These are phyloP conservation scores for Hyphopichia wangnamkhiaoensis DNA, from an alignment of 1,139 yeast genomes.

Conservation along the genomic window DNA sequence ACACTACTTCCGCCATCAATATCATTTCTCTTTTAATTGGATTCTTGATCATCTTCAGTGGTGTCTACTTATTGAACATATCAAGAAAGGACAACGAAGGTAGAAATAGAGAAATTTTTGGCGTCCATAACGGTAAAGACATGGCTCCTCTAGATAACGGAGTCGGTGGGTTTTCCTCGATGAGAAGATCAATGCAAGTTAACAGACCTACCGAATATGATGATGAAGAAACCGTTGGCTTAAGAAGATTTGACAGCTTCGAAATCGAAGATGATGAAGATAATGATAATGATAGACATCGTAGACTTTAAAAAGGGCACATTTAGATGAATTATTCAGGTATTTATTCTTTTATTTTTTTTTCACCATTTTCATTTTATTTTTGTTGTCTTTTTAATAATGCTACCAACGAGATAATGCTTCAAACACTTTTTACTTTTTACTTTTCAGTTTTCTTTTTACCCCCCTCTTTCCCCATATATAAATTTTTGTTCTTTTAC, in stretches of 20 bases:
- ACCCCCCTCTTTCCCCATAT: no score
- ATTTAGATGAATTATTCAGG: background rate
- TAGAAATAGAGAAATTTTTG: constrained; percentile 55
- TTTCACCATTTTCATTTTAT: no score
- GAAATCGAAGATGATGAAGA: constrained; percentile 53
- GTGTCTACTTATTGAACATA: constrained; percentile 80
- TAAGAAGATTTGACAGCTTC: constrained; percentile 64
- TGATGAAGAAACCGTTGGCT: constrained; percentile 55
- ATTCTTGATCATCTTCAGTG: constrained; percentile 82
- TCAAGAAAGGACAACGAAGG: constrained; percentile 68
- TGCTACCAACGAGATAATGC: no score
- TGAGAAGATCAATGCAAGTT: constrained; percentile 67
- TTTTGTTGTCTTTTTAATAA: no score
- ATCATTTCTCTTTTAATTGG: constrained; percentile 86
- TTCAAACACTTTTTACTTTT: no score
- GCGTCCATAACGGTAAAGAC: constrained; percentile 58
- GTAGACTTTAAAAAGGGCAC: background rate
- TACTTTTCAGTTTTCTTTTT: no score
- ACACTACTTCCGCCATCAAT: constrained; percentile 78
- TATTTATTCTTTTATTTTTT: no score
- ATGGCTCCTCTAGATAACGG: constrained; percentile 81
- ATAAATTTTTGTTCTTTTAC: no score
- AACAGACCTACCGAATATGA: constrained; percentile 51
- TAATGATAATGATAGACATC: constrained; percentile 8
- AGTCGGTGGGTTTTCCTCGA: constrained; percentile 68